Base-by-base conservation (phyloP, 2,329 filamentous ascomycete genomes). In the Escovopsis sp. region DNA sequence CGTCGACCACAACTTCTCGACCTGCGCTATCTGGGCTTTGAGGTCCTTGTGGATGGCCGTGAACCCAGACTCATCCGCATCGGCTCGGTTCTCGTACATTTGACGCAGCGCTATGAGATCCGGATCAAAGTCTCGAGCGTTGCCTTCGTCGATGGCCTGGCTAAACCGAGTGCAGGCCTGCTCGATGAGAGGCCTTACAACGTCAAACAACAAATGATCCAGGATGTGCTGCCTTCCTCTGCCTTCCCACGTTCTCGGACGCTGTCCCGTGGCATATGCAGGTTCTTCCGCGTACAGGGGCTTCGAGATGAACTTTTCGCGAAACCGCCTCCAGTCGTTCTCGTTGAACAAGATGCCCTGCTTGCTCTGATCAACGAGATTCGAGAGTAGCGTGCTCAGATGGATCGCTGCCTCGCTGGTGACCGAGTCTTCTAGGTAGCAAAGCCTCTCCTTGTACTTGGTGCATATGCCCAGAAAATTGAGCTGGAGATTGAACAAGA, bases 391-490 rank as follows among this genome's bases (percentile, higher is more conserved):
- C 0, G 64, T 66, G 43, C 73, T 74, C 4, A 82, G 60, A 0
- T 59, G 50, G 0, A 72, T 53, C 0, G 72, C 73, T 4, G 62
- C 55, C 0, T 56, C 42, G 10, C 68, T 56, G 4, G 56, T 57
- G 33, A 80, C 72, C 0, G 58, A 66, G 19, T 72, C 69, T 11
- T 70, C 65, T 11, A 68, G 64, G 46, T 87, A 86, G 32, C 73
- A 76, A 0, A 79, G 58, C 4, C 61, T 66, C 40, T 84, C 77
- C 46, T 82, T 80, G 54, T 70, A 75, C 4, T 65, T 69, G 0
- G 82, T 88, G 43, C 73, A 78, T 0, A 63, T 61, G 0, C 84
- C 83, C 3, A 89, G 65, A 23, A 78, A 59, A 6, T 66, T 70
- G 2, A 67, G 65, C 36, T 69, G 57, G 55, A 75, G 66, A 28